Base-by-base conservation (phyloP, 2,329 filamentous ascomycete species). In the Myriosclerotinia duriaeana region DNA sequence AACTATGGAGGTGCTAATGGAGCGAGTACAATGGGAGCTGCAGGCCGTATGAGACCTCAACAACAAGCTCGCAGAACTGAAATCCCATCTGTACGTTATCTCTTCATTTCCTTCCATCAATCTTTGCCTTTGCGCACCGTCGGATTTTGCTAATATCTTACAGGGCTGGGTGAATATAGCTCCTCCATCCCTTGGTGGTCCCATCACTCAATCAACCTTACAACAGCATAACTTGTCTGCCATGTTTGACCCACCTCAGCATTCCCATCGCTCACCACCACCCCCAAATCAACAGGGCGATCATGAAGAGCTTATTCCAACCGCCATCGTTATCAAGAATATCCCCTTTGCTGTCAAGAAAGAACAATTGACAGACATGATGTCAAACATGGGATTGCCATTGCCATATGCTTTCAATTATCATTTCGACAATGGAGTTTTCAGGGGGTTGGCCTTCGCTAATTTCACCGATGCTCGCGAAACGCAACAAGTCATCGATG, bases 331-430 rank as follows among this genome's bases (percentile, higher is more conserved):
- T 67, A 98, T 99, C 80, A 99, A 99, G 82, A 99, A 99, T 77
- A 99, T 99, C 48, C 95, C 96, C 0, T 99, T 99, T 78, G 95
- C 96, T 38, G 93, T 98, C 66, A 93, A 97, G 78, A 98, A 98
- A 80, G 95, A 99, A 79, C 92, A 94, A 74, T 84, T 99, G 50
- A 92, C 96, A 44, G 87, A 89, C 69, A 85, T 97, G 72, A 99
- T 99, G 95, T 91, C 93, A 11, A 92, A 97, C 26, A 87, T 98
- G 84, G 90, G 92, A 72, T 85, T 99, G 50, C 95, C 95, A 1
- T 87, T 98, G 72, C 95, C 95, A 0, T 99, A 99, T 76, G 95
- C 95, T 15, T 99, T 99, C 84, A 99, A 99, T 82, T 98, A 99
- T 76, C 95, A 99, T 79, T 99, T 99, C 76, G 95, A 99, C 77